Conservation (phyloP, 768 basidiomycete genomes). For the Plicaturopsis crispa region DNA sequence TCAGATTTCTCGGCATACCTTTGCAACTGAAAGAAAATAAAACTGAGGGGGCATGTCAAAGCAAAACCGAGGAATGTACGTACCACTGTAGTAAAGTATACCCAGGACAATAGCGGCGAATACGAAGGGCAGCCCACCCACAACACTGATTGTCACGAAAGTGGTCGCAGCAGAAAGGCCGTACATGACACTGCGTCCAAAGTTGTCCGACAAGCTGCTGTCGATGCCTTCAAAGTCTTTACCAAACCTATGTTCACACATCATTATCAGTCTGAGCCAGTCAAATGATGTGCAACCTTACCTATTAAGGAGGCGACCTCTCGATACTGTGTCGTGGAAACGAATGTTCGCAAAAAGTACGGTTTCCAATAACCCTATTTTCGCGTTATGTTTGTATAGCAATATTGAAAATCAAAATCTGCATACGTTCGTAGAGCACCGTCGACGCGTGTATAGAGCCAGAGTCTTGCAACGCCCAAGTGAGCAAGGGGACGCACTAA, state of each 20-base stretch:
- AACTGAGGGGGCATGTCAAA: slow-evolving; percentile 24
- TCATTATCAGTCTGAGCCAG: too few species aligned
- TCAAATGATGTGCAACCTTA: too few species aligned
- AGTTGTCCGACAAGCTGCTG: slow-evolving; percentile 76
- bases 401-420: neutral
- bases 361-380: slow-evolving; percentile 55
- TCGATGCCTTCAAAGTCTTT: slow-evolving; percentile 92
- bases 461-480: slow-evolving; percentile 30
- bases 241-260: too few species aligned
- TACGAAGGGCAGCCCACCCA: slow-evolving; percentile 76
- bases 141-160: slow-evolving; percentile 62
- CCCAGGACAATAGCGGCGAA: slow-evolving; percentile 50
- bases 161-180: slow-evolving; percentile 66
- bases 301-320: slow-evolving; percentile 76
- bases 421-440: slow-evolving; percentile 62
- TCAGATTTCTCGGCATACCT: neutral
- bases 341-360: slow-evolving; percentile 85
- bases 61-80: slow-evolving; percentile 10
- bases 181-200: slow-evolving; percentile 71
- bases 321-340: slow-evolving; percentile 88
- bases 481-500: slow-evolving; percentile 4
- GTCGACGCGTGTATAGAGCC: slow-evolving; percentile 81
- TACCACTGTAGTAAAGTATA: slow-evolving; percentile 65
- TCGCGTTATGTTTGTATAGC: slow-evolving; percentile 1
- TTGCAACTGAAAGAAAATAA: slow-evolving; percentile 13